Evolutionary conservation across 2,329 filamentous ascomycete species (phyloP).

Genomic region (Madurella mycetomatis): DNA sequence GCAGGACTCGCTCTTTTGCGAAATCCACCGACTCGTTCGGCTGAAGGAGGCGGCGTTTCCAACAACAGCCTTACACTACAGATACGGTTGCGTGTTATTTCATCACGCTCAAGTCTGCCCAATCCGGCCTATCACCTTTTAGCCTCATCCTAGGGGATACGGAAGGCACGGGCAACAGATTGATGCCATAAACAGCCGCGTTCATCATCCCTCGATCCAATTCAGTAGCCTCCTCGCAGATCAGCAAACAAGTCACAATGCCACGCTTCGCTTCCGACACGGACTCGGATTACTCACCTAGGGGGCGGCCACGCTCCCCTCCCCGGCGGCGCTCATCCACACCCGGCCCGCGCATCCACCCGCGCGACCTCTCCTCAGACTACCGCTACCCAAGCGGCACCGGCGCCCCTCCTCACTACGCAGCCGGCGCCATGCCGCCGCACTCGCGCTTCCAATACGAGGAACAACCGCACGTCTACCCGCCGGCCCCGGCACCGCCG

Average conservation of each 20-base stretch:
- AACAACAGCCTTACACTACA: background rate
- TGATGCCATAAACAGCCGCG: background rate
- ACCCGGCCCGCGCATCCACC: constrained; percentile 9
- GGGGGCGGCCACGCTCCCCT: constrained; percentile 27
- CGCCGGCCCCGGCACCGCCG: background rate
- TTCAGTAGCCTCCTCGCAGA: background rate
- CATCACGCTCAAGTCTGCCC: background rate
- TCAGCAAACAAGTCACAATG: constrained; percentile 7
- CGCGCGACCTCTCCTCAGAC: constrained; percentile 8
- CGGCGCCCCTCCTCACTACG: background rate
- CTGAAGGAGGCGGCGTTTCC: background rate
- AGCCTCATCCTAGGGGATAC: background rate
- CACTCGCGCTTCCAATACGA: constrained; percentile 9
- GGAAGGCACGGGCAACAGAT: background rate
- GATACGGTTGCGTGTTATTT: background rate
- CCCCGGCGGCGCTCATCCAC: constrained; percentile 15
- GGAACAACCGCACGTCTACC: constrained; percentile 9
- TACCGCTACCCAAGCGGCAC: background rate
- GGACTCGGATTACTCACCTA: constrained; percentile 3
- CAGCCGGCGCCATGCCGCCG: constrained; percentile 3
- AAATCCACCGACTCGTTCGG: background rate
- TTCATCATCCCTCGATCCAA: background rate
- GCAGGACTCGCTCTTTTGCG: background rate
- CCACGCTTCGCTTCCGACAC: constrained; percentile 7
- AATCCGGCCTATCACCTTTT: background rate